Conservation (phyloP, 805 yeast genomes). For the Spathaspora hagerdaliae region DNA sequence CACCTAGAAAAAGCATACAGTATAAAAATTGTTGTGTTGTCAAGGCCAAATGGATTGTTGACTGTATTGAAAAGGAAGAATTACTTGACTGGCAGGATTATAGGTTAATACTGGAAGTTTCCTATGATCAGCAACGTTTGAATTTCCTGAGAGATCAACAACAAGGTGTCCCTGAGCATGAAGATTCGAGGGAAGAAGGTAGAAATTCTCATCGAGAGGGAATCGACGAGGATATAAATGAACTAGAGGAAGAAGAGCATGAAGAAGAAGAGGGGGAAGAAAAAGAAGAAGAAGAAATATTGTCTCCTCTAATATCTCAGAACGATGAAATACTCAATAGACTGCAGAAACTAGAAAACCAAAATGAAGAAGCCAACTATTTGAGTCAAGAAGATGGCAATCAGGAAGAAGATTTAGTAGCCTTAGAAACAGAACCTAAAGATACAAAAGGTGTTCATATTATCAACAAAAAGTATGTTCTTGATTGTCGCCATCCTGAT, state of each 20-base stretch:
- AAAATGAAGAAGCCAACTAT: not conserved
- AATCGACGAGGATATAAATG: conserved; percentile 1
- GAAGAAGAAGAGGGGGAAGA: conserved; percentile 1
- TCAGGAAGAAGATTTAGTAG: conserved; percentile 1
- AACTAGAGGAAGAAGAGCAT: not conserved
- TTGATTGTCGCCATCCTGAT: conserved; percentile 73
- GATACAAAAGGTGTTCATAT: conserved; percentile 6
- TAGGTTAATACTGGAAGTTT: conserved; percentile 44
- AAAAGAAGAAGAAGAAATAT: conserved; percentile 8
- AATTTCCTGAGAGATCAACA: conserved; percentile 11
- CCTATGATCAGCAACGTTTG: conserved; percentile 50
- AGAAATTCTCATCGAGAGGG: conserved; percentile 5
- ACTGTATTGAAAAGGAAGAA: conserved; percentile 47
- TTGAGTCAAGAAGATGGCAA: not conserved
- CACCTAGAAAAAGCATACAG: conserved; percentile 69
- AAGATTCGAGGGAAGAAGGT: not conserved
- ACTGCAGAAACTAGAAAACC: conserved; percentile 4
- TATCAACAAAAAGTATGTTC: conserved; percentile 7
- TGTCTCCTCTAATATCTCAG: conserved; percentile 9
- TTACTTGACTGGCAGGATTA: conserved; percentile 71
- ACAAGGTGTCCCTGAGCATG: not conserved
- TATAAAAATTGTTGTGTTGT: conserved; percentile 72
- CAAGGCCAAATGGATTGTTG: conserved; percentile 75
- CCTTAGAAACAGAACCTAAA: conserved; percentile 5
- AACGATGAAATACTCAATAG: conserved; percentile 8